Conservation (phyloP, 176 grass and related monocot genomes). For the Paspalum vaginatum region DNA sequence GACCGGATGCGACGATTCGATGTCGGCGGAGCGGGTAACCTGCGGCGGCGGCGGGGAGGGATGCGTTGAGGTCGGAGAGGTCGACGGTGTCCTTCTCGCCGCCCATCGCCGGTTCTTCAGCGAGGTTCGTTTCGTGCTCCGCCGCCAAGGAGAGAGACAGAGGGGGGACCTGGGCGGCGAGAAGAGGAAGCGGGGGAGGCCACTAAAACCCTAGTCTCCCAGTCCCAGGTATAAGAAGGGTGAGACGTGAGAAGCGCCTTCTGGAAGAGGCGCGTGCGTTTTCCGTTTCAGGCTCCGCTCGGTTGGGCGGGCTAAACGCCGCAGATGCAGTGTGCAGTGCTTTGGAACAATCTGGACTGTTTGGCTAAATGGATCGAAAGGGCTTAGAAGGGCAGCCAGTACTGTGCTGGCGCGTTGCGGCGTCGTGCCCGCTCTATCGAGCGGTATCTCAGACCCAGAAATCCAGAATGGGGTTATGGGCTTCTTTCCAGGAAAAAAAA, state of each 20-base stretch:
- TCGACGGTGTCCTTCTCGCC: constrained; percentile 61
- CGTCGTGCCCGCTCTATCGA: too few species aligned
- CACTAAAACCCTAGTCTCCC: constrained; percentile 56
- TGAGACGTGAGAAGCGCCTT: neutral
- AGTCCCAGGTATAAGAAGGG: constrained; percentile 57
- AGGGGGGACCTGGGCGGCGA: constrained; percentile 29
- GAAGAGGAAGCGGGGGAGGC: neutral
- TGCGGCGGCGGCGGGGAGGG: constrained; percentile 53
- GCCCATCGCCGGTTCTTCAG: constrained; percentile 47
- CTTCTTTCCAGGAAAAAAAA: too few species aligned
- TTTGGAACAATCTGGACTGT: too few species aligned
- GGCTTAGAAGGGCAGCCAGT: too few species aligned
- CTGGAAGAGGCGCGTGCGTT: neutral
- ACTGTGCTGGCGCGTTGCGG: too few species aligned
- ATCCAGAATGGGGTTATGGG: too few species aligned
- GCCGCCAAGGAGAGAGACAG: constrained; percentile 32
- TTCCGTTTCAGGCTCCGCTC: constrained; percentile 35
- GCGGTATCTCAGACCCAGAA: too few species aligned
- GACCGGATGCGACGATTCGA: neutral
- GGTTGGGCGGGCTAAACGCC: too few species aligned
- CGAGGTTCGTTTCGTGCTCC: constrained; percentile 12
- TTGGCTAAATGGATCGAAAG: too few species aligned
- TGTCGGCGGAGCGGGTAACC: constrained; percentile 19
- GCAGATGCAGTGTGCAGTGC: too few species aligned
- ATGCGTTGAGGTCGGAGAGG: constrained; percentile 61